Conservation (phyloP, 441 rosid genomes). For the Brassica balearica region DNA sequence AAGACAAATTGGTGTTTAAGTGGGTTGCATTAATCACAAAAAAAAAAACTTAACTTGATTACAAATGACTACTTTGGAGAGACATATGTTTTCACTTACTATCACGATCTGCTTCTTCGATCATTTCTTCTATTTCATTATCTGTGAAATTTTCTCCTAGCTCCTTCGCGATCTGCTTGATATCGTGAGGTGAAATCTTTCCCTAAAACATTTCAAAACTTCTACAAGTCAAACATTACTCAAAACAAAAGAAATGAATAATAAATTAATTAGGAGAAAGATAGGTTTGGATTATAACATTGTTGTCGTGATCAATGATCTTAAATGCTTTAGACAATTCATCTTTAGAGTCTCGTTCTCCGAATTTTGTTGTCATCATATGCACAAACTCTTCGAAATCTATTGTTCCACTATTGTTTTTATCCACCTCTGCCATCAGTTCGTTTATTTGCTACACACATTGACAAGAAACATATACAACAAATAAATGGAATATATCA, state of each 20-base stretch:
- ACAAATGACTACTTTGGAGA: background rate
- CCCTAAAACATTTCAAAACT: conserved; percentile 50
- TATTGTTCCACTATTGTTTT: conserved; percentile 91
- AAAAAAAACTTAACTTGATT: too few relatives aligned
- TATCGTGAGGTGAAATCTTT: conserved; percentile 74
- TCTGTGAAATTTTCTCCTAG: conserved; percentile 86
- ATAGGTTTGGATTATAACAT: conserved; percentile 49
- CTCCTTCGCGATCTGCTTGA: conserved; percentile 74
- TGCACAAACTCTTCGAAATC: conserved; percentile 88
- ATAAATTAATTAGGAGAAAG: background rate
- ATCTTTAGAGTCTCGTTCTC: conserved; percentile 83
- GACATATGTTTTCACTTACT: conserved; percentile 53
- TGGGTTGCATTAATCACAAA: background rate
- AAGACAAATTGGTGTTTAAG: background rate
- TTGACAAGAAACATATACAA: background rate
- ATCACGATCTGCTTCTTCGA: conserved; percentile 85
- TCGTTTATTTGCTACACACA: conserved; percentile 74
- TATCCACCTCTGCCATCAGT: conserved; percentile 96
- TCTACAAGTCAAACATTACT: too few relatives aligned
- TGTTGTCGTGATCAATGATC: conserved; percentile 85
- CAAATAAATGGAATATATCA: background rate
- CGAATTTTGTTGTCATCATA: conserved; percentile 94
- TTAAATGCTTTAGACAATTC: conserved; percentile 83
- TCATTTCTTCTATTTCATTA: conserved; percentile 79
- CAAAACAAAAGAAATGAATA: background rate